Evolutionary conservation across 306 rosid species (phyloP).

Genomic region (Corylus avellana): DNA sequence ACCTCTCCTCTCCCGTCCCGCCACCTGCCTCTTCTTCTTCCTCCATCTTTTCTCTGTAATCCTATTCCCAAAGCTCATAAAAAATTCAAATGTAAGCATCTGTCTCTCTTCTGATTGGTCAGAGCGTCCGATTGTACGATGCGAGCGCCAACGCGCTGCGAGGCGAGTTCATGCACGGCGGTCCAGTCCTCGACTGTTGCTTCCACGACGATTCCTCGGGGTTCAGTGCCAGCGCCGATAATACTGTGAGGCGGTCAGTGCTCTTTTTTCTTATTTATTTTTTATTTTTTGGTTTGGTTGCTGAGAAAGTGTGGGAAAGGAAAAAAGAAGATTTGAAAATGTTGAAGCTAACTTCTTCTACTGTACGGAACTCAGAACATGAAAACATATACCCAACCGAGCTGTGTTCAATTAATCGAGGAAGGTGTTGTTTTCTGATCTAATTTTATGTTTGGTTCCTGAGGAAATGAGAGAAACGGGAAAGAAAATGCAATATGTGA

Average conservation of each 20-base stretch:
- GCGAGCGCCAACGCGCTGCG: conserved; percentile 77
- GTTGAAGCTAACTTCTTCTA: neutral
- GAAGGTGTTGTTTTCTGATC: neutral
- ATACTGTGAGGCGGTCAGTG: conserved; percentile 73
- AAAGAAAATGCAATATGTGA: neutral
- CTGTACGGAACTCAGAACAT: neutral
- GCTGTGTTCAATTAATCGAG: too few relatives aligned
- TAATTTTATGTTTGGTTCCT: neutral
- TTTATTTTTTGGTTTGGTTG: conserved; percentile 1
- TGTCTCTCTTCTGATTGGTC: conserved; percentile 10
- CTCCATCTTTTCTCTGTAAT: neutral
- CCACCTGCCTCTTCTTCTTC: neutral
- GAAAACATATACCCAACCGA: neutral
- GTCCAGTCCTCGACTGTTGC: conserved; percentile 90
- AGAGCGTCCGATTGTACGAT: conserved; percentile 87
- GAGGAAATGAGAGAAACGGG: neutral
- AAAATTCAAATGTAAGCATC: neutral
- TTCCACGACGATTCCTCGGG: conserved; percentile 96
- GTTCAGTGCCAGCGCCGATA: conserved; percentile 75
- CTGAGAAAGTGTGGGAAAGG: neutral
- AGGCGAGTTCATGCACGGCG: conserved; percentile 81
- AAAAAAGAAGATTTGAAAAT: neutral
- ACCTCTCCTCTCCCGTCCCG: neutral
- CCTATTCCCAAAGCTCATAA: neutral
- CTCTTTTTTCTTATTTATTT: neutral